These are phyloP conservation scores for Jatropha podagrica DNA, from an alignment of 441 rosid species.

Conservation along the genomic window DNA sequence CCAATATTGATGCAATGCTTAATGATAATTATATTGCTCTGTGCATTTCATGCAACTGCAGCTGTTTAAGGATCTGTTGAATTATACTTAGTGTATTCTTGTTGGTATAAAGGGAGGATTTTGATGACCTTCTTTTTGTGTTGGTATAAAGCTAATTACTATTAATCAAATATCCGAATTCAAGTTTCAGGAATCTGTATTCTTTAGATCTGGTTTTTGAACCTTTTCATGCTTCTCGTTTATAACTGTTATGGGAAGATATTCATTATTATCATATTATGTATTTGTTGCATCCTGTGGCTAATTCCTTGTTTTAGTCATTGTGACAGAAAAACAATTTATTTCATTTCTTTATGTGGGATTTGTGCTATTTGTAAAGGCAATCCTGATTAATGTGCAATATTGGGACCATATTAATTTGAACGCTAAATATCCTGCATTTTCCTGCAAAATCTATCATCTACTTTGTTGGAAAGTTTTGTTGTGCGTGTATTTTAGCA, in stretches of 20 bases:
- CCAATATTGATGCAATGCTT: not conserved
- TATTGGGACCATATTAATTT: not conserved
- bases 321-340: not conserved
- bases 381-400: not conserved
- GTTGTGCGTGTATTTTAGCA: not conserved
- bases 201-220: not conserved
- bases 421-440: not conserved
- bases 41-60: not conserved
- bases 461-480: not conserved
- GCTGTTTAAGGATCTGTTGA: not conserved
- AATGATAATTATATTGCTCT: not conserved
- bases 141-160: not conserved
- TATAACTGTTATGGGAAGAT: not conserved
- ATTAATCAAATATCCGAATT: not conserved
- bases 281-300: not conserved
- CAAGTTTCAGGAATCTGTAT: conserved; percentile 3
- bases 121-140: not conserved
- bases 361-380: not conserved
- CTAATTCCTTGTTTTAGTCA: not conserved
- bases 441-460: conserved; percentile 4
- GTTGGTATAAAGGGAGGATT: not conserved
- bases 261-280: not conserved
- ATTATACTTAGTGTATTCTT: not conserved
- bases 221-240: not conserved
- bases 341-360: not conserved